Evolutionary conservation across 805 yeast genomes (phyloP).

Genomic region (Pichia heedii): DNA sequence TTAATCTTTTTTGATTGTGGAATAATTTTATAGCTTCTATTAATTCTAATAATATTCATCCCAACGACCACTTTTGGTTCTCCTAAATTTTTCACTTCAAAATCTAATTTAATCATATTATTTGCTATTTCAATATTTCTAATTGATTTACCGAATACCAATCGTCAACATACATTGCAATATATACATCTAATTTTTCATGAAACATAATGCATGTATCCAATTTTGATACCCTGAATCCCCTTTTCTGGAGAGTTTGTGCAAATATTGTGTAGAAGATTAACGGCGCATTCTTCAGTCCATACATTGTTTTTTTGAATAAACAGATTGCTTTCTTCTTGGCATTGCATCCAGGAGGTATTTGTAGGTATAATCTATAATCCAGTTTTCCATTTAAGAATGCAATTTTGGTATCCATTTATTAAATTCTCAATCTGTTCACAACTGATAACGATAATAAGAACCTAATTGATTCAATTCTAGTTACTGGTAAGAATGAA

Average conservation of each 20-base stretch:
- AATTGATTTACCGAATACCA: background rate
- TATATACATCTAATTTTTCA: background rate
- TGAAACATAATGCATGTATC: constrained; percentile 3
- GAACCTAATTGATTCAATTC: constrained; percentile 3
- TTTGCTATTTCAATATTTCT: background rate
- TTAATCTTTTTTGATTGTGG: background rate
- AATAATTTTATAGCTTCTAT: too few relatives aligned
- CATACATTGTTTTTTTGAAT: constrained; percentile 2
- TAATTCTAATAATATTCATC: too few relatives aligned
- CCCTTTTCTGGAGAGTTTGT: background rate
- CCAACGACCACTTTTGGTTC: background rate
- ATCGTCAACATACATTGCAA: constrained; percentile 2
- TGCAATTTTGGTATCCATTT: constrained; percentile 9
- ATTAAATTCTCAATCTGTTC: background rate
- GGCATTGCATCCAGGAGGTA: background rate
- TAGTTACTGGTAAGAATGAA: constrained; percentile 4
- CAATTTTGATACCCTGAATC: background rate
- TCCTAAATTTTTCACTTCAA: constrained; percentile 3
- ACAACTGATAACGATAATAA: background rate
- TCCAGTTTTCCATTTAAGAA: constrained; percentile 8
- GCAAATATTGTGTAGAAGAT: background rate
- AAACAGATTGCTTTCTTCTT: background rate
- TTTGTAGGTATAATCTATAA: constrained; percentile 2
- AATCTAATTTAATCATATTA: background rate
- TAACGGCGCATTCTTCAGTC: constrained; percentile 2